Conservation (phyloP, 2,329 filamentous ascomycete genomes). For the Calonectria pseudoturangicola region DNA sequence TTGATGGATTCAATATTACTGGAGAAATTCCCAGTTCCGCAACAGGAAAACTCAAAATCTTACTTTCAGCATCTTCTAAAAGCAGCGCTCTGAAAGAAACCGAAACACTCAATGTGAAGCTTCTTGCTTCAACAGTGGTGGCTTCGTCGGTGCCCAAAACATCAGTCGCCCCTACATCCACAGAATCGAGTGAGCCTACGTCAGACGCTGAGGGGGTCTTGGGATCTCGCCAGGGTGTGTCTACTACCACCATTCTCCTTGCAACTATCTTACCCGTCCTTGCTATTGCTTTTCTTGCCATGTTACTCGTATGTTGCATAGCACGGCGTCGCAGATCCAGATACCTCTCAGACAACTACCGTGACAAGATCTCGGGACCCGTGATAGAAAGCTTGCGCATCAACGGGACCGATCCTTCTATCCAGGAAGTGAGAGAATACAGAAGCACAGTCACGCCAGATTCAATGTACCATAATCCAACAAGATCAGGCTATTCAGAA, state of each 20-base stretch:
- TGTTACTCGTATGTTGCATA: constrained; percentile 59
- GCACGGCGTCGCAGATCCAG: constrained; percentile 57
- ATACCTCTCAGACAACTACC: constrained; percentile 56
- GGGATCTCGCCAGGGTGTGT: constrained; percentile 50
- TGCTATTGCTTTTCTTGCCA: constrained; percentile 57
- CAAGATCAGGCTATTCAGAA: constrained; percentile 51
- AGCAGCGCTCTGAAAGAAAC: constrained; percentile 60
- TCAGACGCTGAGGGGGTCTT: constrained; percentile 41
- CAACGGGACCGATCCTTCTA: constrained; percentile 52
- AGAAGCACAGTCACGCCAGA: constrained; percentile 29
- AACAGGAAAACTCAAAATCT: constrained; percentile 56
- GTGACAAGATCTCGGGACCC: constrained; percentile 59
- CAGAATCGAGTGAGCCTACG: constrained; percentile 48
- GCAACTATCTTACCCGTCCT: constrained; percentile 67
- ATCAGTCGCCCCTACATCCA: constrained; percentile 50
- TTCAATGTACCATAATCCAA: constrained; percentile 40
- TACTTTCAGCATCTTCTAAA: constrained; percentile 59
- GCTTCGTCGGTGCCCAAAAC: constrained; percentile 45
- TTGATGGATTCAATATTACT: constrained; percentile 62
- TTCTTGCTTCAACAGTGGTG: constrained; percentile 56
- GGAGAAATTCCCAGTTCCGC: constrained; percentile 64
- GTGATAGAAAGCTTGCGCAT: constrained; percentile 54
- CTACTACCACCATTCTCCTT: constrained; percentile 62
- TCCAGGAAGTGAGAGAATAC: constrained; percentile 47
- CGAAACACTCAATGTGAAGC: constrained; percentile 60